phyloP scores from a whole-genome alignment of 306 rosid species.

The Vigna radiata region DNA sequence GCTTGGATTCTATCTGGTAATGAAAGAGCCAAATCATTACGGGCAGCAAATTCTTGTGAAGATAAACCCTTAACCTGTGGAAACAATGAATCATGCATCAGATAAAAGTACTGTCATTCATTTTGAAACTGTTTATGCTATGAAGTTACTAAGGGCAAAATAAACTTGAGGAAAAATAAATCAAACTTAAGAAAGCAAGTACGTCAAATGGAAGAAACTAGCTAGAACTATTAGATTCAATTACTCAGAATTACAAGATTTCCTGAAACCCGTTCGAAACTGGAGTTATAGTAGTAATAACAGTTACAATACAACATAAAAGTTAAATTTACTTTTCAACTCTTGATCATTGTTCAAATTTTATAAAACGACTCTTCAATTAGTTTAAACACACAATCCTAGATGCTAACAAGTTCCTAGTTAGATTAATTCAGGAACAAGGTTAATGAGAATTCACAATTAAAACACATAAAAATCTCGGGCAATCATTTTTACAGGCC shows the following conservation, averaged over 20 bases:
- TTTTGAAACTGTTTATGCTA: slow-evolving; percentile 13
- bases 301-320: background rate
- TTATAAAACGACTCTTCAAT: slow-evolving; percentile 3
- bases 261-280: background rate
- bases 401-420: slow-evolving; percentile 1
- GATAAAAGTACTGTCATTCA: background rate
- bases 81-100: slow-evolving; percentile 29
- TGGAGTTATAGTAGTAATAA: slow-evolving; percentile 15
- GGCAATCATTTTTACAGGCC: background rate
- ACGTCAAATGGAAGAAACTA: slow-evolving; percentile 12
- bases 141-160: background rate
- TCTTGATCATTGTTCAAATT: slow-evolving; percentile 13
- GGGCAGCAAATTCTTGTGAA: slow-evolving; percentile 90
- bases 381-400: slow-evolving; percentile 18
- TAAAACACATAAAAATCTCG: background rate
- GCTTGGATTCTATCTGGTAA: slow-evolving; percentile 94
- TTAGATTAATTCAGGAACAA: slow-evolving; percentile 14
- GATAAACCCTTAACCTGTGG: slow-evolving; percentile 89
- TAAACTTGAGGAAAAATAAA: background rate
- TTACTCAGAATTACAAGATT: background rate
- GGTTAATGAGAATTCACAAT: slow-evolving; percentile 27
- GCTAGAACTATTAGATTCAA: background rate
- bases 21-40: slow-evolving; percentile 95
- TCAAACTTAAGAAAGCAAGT: background rate
- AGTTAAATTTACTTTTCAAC: background rate